A percentile compares a stretch with the other conserved stretches of the same genome.
Evolutionary conservation across 495 filamentous ascomycete species (phyloP).

Genomic region (Penicillium lividum): DNA sequence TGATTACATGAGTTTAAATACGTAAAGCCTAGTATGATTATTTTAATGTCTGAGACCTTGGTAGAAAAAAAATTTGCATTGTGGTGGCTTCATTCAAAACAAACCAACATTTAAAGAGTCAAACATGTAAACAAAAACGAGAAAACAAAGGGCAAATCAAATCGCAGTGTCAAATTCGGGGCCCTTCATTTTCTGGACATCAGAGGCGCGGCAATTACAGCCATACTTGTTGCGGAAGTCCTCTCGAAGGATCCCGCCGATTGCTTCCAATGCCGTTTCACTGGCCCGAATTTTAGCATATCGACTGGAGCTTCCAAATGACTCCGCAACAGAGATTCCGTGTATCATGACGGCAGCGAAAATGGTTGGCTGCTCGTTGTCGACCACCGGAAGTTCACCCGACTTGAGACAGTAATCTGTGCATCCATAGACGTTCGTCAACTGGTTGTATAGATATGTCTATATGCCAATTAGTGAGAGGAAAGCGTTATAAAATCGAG

Average conservation of each 20-base stretch:
- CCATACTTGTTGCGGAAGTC: conserved; percentile 62
- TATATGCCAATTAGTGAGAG: conserved; percentile 32
- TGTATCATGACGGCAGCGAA: conserved; percentile 81
- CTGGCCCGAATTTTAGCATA: conserved; percentile 76
- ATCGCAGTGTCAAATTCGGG: conserved; percentile 41
- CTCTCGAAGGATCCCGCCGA: conserved; percentile 57
- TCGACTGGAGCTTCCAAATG: conserved; percentile 59
- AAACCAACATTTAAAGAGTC: too few species aligned
- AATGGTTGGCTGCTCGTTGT: conserved; percentile 49
- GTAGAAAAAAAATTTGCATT: not conserved
- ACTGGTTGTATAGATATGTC: conserved; percentile 55
- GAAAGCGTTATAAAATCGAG: conserved; percentile 28
- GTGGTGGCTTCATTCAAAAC: not conserved
- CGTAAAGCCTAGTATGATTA: too few species aligned
- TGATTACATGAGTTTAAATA: not conserved
- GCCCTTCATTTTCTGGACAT: conserved; percentile 8
- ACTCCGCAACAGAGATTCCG: conserved; percentile 62
- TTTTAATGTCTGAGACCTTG: too few species aligned
- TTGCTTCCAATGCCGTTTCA: conserved; percentile 57
- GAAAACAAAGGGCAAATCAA: conserved; percentile 13
- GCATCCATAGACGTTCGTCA: conserved; percentile 55
- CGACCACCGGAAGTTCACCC: conserved; percentile 45
- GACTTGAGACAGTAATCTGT: conserved; percentile 56
- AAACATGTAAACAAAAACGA: not conserved
- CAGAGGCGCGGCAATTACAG: conserved; percentile 58